Evolutionary conservation across 2,329 filamentous ascomycete genomes (phyloP).

Genomic region (Chrysoporthe austroafricana): DNA sequence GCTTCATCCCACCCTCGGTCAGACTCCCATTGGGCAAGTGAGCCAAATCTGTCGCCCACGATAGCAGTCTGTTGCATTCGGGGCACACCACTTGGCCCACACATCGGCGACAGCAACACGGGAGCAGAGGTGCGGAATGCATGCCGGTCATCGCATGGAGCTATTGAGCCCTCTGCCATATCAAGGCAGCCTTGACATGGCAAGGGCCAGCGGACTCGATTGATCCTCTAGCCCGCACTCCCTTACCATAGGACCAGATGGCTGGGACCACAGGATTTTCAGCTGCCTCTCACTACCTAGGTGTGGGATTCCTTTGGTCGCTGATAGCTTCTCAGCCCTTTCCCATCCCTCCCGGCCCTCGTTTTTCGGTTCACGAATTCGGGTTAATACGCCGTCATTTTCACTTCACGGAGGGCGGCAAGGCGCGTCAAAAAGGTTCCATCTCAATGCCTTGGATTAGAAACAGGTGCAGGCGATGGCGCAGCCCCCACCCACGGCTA

Average conservation of each 20-base stretch:
- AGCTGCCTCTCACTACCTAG: slow-evolving; percentile 13
- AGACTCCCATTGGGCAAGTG: slow-evolving; percentile 5
- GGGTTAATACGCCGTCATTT: slow-evolving; percentile 1
- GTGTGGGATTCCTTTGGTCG: slow-evolving; percentile 10
- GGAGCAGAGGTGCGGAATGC: background rate
- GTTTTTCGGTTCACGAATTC: background rate
- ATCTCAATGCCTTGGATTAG: slow-evolving; percentile 16
- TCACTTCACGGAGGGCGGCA: background rate
- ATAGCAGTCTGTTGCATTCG: background rate
- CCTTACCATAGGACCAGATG: background rate
- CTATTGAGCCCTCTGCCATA: background rate
- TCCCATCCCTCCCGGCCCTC: slow-evolving; percentile 13
- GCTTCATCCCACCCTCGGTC: background rate
- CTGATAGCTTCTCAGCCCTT: slow-evolving; percentile 8
- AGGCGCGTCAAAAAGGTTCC: slow-evolving; percentile 11
- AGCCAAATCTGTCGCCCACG: slow-evolving; percentile 12
- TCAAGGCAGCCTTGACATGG: background rate
- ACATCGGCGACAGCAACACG: background rate
- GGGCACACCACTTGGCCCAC: slow-evolving; percentile 10
- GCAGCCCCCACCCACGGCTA: background rate
- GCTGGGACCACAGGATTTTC: slow-evolving; percentile 14
- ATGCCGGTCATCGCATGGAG: background rate
- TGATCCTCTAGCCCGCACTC: background rate
- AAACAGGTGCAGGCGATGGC: slow-evolving; percentile 11
- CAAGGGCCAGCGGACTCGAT: background rate